phyloP scores from a whole-genome alignment of 1,284 basidiomycete species.

The Microbotryomycetes sp. region DNA sequence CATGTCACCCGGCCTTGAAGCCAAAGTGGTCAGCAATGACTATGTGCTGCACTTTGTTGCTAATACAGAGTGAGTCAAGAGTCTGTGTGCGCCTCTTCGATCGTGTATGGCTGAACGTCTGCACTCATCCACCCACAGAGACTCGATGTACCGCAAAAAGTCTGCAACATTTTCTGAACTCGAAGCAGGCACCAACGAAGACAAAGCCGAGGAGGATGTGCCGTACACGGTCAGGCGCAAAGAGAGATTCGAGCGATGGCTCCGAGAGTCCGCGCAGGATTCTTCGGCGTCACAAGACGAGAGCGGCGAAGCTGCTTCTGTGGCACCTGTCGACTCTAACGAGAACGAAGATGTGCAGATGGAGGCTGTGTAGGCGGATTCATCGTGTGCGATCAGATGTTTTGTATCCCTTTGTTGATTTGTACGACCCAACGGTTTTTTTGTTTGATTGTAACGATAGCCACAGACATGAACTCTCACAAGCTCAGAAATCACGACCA shows the following conservation, averaged over 20 bases:
- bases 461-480: no score
- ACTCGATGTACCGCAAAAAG: slow-evolving; percentile 22
- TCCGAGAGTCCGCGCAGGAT: not conserved
- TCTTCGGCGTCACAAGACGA: not conserved
- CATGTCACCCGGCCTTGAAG: slow-evolving; percentile 22
- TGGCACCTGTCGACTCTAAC: not conserved
- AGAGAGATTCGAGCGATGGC: slow-evolving; percentile 15
- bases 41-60: slow-evolving; percentile 44
- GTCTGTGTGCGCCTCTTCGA: no score
- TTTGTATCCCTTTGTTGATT: not conserved
- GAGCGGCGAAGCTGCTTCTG: not conserved
- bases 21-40: slow-evolving; percentile 27
- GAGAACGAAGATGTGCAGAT: not conserved
- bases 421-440: no score
- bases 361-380: not conserved
- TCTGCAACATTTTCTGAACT: not conserved
- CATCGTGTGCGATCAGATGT: not conserved
- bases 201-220: not conserved
- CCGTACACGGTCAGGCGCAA: not conserved
- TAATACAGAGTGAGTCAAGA: slow-evolving; percentile 37
- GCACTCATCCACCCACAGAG: slow-evolving; percentile 20
- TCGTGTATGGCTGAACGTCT: no score
- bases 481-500: no score
- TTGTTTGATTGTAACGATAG: no score
- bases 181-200: not conserved